These are phyloP conservation scores for Ophiocytium majus DNA, from an alignment of 352 stramenopile species.

Conservation along the genomic window DNA sequence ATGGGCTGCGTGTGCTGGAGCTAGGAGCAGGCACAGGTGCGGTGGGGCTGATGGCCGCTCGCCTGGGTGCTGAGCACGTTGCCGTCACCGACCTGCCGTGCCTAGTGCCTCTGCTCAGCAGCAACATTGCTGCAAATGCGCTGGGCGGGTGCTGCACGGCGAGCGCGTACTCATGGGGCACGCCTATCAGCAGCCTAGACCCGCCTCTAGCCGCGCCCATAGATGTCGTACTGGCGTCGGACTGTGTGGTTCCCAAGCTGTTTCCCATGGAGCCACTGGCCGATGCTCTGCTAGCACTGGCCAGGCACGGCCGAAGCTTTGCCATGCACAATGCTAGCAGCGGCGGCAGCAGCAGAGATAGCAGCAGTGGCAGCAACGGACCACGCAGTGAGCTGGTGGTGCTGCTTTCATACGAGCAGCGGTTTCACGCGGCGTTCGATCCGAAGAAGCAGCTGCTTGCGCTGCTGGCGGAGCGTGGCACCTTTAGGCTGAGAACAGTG, in stretches of 20 bases:
- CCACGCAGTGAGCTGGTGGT: slow-evolving; percentile 24
- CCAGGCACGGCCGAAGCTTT: too few relatives aligned
- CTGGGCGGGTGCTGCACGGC: neutral
- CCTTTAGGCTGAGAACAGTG: slow-evolving; percentile 22
- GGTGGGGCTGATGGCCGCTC: slow-evolving; percentile 44
- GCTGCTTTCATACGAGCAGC: slow-evolving; percentile 79
- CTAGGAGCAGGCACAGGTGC: slow-evolving; percentile 44
- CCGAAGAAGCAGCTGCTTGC: slow-evolving; percentile 73
- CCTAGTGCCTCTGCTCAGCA: slow-evolving; percentile 29
- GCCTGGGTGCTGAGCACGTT: slow-evolving; percentile 39
- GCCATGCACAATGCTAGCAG: too few relatives aligned
- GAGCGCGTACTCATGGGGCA: slow-evolving; percentile 79
- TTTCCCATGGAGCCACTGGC: slow-evolving; percentile 91
- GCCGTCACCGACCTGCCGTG: slow-evolving; percentile 38
- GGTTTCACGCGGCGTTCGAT: slow-evolving; percentile 73
- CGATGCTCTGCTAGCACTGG: slow-evolving; percentile 64
- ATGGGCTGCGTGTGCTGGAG: slow-evolving; percentile 46
- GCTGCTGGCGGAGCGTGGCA: slow-evolving; percentile 61
- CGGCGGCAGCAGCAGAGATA: too few relatives aligned
- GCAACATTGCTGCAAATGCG: slow-evolving; percentile 31
- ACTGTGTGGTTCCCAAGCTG: slow-evolving; percentile 90
- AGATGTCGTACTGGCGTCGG: slow-evolving; percentile 79
- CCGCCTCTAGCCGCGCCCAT: slow-evolving; percentile 32
- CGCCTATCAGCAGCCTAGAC: slow-evolving; percentile 23
- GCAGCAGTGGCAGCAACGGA: slow-evolving; percentile 17